Evolutionary conservation across 345 rosid species (phyloP).

Genomic region (Populus tremula): DNA sequence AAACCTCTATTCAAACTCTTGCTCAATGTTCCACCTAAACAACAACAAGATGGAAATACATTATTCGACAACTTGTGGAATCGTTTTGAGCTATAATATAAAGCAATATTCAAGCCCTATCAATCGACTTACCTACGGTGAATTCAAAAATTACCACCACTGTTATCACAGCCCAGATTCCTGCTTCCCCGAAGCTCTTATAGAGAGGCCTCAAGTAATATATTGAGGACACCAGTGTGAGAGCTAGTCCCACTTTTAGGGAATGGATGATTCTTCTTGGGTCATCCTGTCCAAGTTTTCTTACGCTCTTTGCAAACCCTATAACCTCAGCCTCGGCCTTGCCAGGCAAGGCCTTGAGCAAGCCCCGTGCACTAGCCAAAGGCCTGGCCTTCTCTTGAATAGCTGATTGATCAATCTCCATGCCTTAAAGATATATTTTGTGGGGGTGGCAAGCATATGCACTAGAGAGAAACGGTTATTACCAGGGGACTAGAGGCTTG

Average conservation of each 20-base stretch:
- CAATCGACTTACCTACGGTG: not conserved
- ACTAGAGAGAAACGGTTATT: not conserved
- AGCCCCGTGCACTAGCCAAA: not conserved
- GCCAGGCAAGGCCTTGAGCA: not conserved
- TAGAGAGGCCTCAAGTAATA: not conserved
- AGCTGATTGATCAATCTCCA: not conserved
- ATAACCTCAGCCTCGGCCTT: not conserved
- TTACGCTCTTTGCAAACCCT: not conserved
- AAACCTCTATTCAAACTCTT: conserved; percentile 25
- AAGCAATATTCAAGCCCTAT: not conserved
- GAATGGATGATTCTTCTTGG: conserved; percentile 2
- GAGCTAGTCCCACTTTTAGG: conserved; percentile 1
- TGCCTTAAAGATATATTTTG: not conserved
- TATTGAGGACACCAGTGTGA: not conserved
- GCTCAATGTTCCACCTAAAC: conserved; percentile 28
- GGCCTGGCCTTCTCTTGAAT: not conserved
- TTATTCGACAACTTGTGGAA: not conserved
- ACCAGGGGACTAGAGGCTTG: not conserved
- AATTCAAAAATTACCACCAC: not conserved
- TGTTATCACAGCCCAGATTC: conserved; percentile 1
- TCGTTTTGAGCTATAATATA: not conserved
- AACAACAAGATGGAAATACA: not conserved
- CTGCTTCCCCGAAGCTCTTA: not conserved
- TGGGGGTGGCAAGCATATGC: not conserved
- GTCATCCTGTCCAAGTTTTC: not conserved